Evolutionary conservation across 805 yeast species (phyloP).

Genomic region (Wickerhamomyces sydowiorum): DNA sequence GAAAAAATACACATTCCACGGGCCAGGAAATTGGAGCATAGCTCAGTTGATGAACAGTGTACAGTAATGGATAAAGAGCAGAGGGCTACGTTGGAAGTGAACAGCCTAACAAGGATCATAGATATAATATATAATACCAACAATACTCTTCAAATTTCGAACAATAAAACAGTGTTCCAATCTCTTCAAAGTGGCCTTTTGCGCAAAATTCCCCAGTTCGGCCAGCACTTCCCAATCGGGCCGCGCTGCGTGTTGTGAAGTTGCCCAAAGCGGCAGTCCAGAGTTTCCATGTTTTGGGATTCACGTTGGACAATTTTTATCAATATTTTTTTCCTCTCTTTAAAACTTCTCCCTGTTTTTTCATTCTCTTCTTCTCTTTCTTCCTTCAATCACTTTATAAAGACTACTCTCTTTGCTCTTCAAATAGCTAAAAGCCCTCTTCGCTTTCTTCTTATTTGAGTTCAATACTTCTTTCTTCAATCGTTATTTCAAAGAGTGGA

Average conservation of each 20-base stretch:
- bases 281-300: background rate
- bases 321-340: background rate
- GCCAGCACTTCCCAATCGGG: background rate
- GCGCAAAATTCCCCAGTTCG: background rate
- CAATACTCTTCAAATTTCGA: too few species aligned
- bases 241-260: background rate
- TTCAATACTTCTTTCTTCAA: background rate
- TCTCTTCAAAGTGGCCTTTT: background rate
- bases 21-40: too few species aligned
- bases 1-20: too few species aligned
- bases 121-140: too few species aligned
- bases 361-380: background rate
- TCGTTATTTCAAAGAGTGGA: background rate
- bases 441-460: background rate
- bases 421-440: too few species aligned
- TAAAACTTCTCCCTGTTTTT: background rate
- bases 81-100: too few species aligned
- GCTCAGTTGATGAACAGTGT: too few species aligned
- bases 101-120: too few species aligned
- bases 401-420: background rate
- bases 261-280: background rate
- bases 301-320: background rate
- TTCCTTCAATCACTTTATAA: background rate
- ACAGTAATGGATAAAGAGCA: too few species aligned
- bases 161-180: too few species aligned